Base-by-base conservation (phyloP, 169 alveolate genomes). In the Plasmodium gonderi region DNA sequence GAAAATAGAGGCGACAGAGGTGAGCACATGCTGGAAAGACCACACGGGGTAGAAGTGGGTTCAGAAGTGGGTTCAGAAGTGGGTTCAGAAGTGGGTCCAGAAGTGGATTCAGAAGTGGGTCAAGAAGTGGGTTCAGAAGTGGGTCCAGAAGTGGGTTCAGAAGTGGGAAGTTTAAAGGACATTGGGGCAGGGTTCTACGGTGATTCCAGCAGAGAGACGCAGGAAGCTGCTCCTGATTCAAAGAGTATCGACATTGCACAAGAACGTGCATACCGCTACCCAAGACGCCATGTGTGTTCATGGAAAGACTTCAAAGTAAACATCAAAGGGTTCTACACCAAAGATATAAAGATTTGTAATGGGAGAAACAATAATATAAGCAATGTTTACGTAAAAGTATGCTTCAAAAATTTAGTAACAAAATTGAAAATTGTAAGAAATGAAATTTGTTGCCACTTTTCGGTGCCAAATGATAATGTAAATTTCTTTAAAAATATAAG, bases 291-390 rank as follows among this genome's bases (percentile, higher is more conserved):
- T n/a, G n/a, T n/a, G n/a, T n/a, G n/a, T n/a, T n/a, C n/a, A 31
- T 29, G 23, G 42, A 75, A 49, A n/a, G 29, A 1, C 26, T 0
- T 85, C 0, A 42, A 54, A 75, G 44, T 85, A n/a, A 74, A 31
- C n/a, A 85, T 85, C 38, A 85, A 85, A 77, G 92, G 92, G 33
- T 85, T 85, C 17, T 85, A 26, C 45, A 44, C 87, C 0, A 77
- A 74, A 17, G 45, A 44, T 8, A 36, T 85, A 51, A 17, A 85
- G 23, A 72, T 75, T 11, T 26, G 1, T 3, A 29, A 64, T 23
- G 1, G 38, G 38, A 29, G 17, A 12, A 36, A 29, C 45, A 40
- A 8, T 12, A 72, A 31, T 17, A 20, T 8, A 0, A 74, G 75
- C 45, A 14, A 40, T 26, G 79, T 85, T 26, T 44, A 51, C 42